Evolutionary conservation across 768 basidiomycete species (phyloP).

Genomic region (Trametes cubensis): DNA sequence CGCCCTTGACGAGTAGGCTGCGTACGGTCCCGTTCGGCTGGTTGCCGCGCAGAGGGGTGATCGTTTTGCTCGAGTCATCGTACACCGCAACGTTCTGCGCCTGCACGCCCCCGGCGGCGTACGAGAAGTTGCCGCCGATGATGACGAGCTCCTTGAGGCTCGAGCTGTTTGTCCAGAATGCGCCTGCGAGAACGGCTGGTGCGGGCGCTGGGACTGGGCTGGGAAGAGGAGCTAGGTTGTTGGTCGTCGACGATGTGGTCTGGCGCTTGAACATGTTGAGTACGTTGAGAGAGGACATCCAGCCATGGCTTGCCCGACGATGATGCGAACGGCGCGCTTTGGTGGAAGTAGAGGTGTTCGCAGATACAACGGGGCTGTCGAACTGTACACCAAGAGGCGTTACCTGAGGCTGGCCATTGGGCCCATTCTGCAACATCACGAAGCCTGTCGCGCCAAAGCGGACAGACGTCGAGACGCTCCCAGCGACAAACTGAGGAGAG

Average conservation of each 20-base stretch:
- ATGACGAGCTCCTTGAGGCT: constrained; percentile 68
- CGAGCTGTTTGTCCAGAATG: constrained; percentile 86
- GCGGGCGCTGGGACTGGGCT: constrained; percentile 57
- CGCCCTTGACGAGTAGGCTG: constrained; percentile 70
- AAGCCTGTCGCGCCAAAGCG: constrained; percentile 78
- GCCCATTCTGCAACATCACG: constrained; percentile 73
- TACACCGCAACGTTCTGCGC: constrained; percentile 73
- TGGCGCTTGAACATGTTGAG: constrained; percentile 57
- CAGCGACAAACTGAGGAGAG: constrained; percentile 65
- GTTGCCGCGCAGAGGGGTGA: constrained; percentile 59
- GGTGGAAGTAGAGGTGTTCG: constrained; percentile 31
- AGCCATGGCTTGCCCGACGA: constrained; percentile 42
- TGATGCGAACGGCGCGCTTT: constrained; percentile 44
- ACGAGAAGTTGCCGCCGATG: constrained; percentile 90
- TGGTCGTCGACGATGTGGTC: constrained; percentile 37
- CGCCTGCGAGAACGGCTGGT: constrained; percentile 82
- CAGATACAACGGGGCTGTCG: constrained; percentile 32
- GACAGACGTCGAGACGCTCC: constrained; percentile 57
- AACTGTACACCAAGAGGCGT: constrained; percentile 65
- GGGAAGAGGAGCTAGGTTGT: constrained; percentile 53
- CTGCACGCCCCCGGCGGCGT: constrained; percentile 41
- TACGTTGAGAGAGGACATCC: constrained; percentile 50
- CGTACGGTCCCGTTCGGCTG: constrained; percentile 77
- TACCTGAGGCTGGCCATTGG: constrained; percentile 54
- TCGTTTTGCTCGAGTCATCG: constrained; percentile 50